Conservation (phyloP, 1,139 yeast genomes). For the Scheffersomyces cryptocercus region DNA sequence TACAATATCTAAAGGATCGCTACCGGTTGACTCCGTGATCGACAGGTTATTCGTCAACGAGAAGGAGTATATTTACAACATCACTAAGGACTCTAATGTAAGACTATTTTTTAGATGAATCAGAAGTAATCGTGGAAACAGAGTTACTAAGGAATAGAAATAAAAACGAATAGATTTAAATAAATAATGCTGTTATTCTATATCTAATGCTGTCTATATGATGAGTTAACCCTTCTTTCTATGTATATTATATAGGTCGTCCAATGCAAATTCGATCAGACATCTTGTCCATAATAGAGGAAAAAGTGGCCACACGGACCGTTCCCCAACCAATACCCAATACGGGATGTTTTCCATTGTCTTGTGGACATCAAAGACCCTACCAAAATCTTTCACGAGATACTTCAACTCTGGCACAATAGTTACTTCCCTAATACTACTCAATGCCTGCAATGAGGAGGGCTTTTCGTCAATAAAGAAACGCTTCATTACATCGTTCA, state of each 20-base stretch:
- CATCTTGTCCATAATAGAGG: conserved; percentile 88
- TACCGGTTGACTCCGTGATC: conserved; percentile 21
- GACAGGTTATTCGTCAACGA: conserved; percentile 42
- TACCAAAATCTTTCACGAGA: conserved; percentile 63
- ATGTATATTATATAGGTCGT: conserved; percentile 64
- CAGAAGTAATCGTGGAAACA: not conserved
- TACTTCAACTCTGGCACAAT: conserved; percentile 86
- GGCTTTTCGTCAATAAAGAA: conserved; percentile 90
- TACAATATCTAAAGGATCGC: conserved; percentile 55
- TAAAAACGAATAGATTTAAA: conserved; percentile 1
- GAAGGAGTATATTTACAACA: conserved; percentile 64
- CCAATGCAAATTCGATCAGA: conserved; percentile 85
- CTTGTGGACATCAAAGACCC: conserved; percentile 74
- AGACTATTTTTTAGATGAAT: conserved; percentile 44
- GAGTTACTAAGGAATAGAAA: not conserved
- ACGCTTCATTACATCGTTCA: conserved; percentile 71
- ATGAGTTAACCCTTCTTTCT: conserved; percentile 27
- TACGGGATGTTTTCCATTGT: conserved; percentile 74
- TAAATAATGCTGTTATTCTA: not conserved
- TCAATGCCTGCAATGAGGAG: conserved; percentile 55
- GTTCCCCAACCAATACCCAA: conserved; percentile 90
- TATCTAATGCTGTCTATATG: conserved; percentile 12
- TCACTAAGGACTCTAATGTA: conserved; percentile 55
- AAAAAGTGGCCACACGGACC: conserved; percentile 90
- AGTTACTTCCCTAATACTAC: conserved; percentile 67